Percentiles rank a stretch among this genome's conserved stretches.
Conservation (phyloP, 305 asterid species). For the Fraxinus dipetala region DNA sequence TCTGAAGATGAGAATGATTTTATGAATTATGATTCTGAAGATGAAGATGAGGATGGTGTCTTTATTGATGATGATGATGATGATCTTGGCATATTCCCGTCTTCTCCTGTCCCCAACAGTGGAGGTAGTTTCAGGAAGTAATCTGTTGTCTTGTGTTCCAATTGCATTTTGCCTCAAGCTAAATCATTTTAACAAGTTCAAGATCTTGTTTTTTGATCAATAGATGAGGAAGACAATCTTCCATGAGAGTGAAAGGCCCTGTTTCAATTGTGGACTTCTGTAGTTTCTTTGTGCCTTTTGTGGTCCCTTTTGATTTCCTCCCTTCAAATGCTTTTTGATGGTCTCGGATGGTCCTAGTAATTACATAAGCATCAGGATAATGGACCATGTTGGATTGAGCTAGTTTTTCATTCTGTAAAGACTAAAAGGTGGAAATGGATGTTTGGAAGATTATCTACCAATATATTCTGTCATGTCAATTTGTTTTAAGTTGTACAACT, state of each 20-base stretch:
- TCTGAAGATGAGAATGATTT: constrained; percentile 51
- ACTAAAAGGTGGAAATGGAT: not conserved
- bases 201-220: not conserved
- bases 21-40: constrained; percentile 43
- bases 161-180: not conserved
- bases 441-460: not conserved
- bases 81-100: constrained; percentile 43
- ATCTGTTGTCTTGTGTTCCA: not conserved
- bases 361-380: constrained; percentile 11
- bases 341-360: not conserved
- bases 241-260: not conserved
- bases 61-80: constrained; percentile 39
- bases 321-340: not conserved
- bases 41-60: constrained; percentile 39
- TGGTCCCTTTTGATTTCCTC: not conserved
- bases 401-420: constrained; percentile 10
- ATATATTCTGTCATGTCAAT: not conserved
- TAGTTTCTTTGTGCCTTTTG: not conserved
- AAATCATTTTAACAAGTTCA: not conserved
- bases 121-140: constrained; percentile 55
- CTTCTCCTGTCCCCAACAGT: constrained; percentile 49
- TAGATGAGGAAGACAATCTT: not conserved
- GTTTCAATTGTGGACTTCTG: not conserved
- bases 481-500: not conserved
- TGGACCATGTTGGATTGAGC: not conserved